A percentile compares a stretch with the other conserved stretches of the same genome.
These are phyloP conservation scores for Colletotrichum plurivorum DNA, from an alignment of 2,329 filamentous ascomycete genomes.

Conservation along the genomic window DNA sequence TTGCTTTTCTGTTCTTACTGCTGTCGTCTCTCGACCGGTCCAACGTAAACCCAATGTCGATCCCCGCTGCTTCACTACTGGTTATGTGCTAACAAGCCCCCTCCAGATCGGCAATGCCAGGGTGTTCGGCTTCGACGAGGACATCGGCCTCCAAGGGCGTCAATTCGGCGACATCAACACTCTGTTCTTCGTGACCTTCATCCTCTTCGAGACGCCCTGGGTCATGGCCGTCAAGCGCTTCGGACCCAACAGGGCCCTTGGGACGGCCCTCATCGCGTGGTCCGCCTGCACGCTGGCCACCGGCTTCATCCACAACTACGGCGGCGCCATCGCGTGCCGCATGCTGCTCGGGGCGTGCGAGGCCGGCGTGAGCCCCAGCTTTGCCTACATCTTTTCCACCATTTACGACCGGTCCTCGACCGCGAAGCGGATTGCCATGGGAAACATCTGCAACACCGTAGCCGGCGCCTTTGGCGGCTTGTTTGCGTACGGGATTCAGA, in stretches of 20 bases:
- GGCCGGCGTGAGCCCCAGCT: constrained; percentile 50
- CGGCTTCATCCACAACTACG: constrained; percentile 48
- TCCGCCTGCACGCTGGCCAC: constrained; percentile 49
- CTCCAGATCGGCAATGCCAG: constrained; percentile 49
- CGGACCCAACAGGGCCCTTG: constrained; percentile 45
- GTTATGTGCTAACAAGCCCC: background rate
- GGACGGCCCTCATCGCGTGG: constrained; percentile 51
- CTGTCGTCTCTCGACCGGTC: constrained; percentile 36
- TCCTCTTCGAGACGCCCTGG: constrained; percentile 49
- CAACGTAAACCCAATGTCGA: constrained; percentile 26
- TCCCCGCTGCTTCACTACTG: background rate
- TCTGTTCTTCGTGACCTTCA: constrained; percentile 46
- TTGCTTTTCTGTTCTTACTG: constrained; percentile 35
- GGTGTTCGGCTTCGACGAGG: constrained; percentile 50
- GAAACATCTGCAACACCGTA: constrained; percentile 49
- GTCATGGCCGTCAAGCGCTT: constrained; percentile 51
- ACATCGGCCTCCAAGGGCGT: constrained; percentile 47
- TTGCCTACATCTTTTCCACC: constrained; percentile 50
- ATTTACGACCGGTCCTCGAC: constrained; percentile 52
- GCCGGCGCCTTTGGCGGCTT: constrained; percentile 50
- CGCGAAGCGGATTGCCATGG: constrained; percentile 49
- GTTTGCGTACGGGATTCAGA: constrained; percentile 50
- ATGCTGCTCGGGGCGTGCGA: constrained; percentile 53
- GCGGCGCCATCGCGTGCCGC: constrained; percentile 45
- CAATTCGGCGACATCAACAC: constrained; percentile 51